phyloP scores from a whole-genome alignment of 192 early-diverging fungal species.

The Globomyces pollinis-pini region DNA sequence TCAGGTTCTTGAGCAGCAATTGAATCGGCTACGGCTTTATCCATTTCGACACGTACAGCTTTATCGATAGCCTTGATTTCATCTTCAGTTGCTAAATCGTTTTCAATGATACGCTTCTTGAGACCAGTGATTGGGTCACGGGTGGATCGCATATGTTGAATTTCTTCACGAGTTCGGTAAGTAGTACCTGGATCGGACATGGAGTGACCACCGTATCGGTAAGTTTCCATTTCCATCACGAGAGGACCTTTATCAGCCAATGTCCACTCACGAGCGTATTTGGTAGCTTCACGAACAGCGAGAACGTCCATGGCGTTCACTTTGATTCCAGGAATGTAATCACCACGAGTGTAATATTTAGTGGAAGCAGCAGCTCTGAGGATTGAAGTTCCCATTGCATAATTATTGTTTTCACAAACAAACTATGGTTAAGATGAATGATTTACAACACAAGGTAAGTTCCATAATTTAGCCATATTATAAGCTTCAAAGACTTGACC shows the following conservation, averaged over 20 bases:
- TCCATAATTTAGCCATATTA: conserved; percentile 99
- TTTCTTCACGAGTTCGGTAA: conserved; percentile 97
- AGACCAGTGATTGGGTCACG: conserved; percentile 90
- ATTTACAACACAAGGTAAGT: conserved; percentile 63
- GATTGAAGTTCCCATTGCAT: conserved; percentile 95
- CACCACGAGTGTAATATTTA: conserved; percentile 89
- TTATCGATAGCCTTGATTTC: conserved; percentile 93
- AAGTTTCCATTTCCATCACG: conserved; percentile 92
- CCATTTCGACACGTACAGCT: conserved; percentile 75
- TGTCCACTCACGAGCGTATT: conserved; percentile 79
- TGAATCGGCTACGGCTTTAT: conserved; percentile 75
- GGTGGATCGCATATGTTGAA: conserved; percentile 93
- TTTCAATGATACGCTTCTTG: conserved; percentile 73
- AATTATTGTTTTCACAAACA: conserved; percentile 99
- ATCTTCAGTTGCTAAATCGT: conserved; percentile 65
- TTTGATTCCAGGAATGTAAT: conserved; percentile 93
- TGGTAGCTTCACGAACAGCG: conserved; percentile 79
- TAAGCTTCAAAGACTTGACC: conserved; percentile 98
- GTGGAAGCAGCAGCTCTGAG: conserved; percentile 85
- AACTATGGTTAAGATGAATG: conserved; percentile 34
- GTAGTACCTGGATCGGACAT: conserved; percentile 99
- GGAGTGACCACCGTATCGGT: conserved; percentile 99
- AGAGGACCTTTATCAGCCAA: conserved; percentile 78
- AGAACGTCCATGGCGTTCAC: conserved; percentile 83
- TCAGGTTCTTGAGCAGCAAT: conserved; percentile 72